These are phyloP conservation scores for Capronia americana DNA, from an alignment of 2,329 filamentous ascomycete species.

Conservation along the genomic window DNA sequence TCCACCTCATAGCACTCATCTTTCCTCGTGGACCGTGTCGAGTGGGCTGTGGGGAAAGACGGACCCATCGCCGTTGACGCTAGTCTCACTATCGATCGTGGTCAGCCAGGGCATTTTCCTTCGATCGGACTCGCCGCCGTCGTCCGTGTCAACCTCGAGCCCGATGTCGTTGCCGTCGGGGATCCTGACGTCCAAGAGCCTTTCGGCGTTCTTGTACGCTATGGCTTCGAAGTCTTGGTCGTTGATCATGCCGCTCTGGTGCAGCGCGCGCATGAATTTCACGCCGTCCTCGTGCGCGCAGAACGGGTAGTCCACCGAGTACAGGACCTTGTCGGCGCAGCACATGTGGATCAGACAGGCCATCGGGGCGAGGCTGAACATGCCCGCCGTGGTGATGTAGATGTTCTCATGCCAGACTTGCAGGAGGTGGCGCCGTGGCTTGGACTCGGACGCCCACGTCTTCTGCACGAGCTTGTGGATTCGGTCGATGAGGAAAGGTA, in stretches of 20 bases:
- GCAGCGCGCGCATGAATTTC: slow-evolving; percentile 57
- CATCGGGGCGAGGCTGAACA: slow-evolving; percentile 58
- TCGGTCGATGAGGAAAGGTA: slow-evolving; percentile 62
- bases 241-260: slow-evolving; percentile 57
- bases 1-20: slow-evolving; percentile 10
- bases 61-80: slow-evolving; percentile 12
- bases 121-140: background rate
- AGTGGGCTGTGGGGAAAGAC: slow-evolving; percentile 31
- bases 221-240: slow-evolving; percentile 58
- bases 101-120: slow-evolving; percentile 29
- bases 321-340: slow-evolving; percentile 59
- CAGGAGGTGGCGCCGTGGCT: slow-evolving; percentile 44
- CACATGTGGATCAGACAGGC: slow-evolving; percentile 47
- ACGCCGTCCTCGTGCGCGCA: slow-evolving; percentile 57
- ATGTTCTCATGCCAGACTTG: slow-evolving; percentile 64
- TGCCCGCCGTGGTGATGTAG: slow-evolving; percentile 64
- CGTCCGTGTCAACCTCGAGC: slow-evolving; percentile 16
- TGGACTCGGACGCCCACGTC: slow-evolving; percentile 36
- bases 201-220: slow-evolving; percentile 59
- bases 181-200: slow-evolving; percentile 46
- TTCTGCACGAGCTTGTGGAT: slow-evolving; percentile 31
- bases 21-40: slow-evolving; percentile 26
- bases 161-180: slow-evolving; percentile 27
- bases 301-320: slow-evolving; percentile 66
- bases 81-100: slow-evolving; percentile 1